These are phyloP conservation scores for Arthrocladium fulminans DNA, from an alignment of 2,329 filamentous ascomycete species.

Conservation along the genomic window DNA sequence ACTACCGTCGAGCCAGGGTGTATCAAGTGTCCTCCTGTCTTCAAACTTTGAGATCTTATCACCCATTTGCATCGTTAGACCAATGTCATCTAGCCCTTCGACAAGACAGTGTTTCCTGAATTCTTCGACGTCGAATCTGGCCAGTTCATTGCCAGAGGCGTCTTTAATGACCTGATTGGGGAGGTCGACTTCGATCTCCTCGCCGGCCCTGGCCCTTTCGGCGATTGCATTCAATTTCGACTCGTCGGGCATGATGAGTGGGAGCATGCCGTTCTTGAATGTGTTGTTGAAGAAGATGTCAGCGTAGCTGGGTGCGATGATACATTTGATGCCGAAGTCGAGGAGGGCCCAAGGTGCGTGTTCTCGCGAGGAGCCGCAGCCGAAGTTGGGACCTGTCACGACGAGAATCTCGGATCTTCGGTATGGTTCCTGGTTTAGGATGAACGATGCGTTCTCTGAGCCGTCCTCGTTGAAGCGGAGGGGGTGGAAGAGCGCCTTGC, in stretches of 20 bases:
- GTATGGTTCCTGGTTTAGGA: slow-evolving; percentile 87
- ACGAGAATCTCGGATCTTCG: slow-evolving; percentile 79
- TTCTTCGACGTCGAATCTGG: slow-evolving; percentile 76
- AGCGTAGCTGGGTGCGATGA: slow-evolving; percentile 79
- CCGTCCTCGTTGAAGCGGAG: slow-evolving; percentile 69
- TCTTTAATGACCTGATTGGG: slow-evolving; percentile 75
- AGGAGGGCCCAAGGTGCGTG: slow-evolving; percentile 95
- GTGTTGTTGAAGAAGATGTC: slow-evolving; percentile 99
- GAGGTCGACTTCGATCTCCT: slow-evolving; percentile 83
- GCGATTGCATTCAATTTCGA: slow-evolving; percentile 61
- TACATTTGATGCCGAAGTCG: slow-evolving; percentile 89
- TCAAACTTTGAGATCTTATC: slow-evolving; percentile 83
- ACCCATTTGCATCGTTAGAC: slow-evolving; percentile 83
- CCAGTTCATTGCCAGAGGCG: slow-evolving; percentile 62
- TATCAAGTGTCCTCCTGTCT: slow-evolving; percentile 62
- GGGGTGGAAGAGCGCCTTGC: slow-evolving; percentile 75
- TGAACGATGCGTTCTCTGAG: slow-evolving; percentile 67
- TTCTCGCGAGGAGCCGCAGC: slow-evolving; percentile 84
- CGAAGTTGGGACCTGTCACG: slow-evolving; percentile 87
- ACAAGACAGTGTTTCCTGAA: slow-evolving; percentile 91
- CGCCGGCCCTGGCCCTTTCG: slow-evolving; percentile 66
- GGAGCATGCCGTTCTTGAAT: slow-evolving; percentile 99
- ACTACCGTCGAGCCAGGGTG: slow-evolving; percentile 83
- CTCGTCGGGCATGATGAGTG: slow-evolving; percentile 64
- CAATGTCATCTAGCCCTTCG: slow-evolving; percentile 93